These are phyloP conservation scores for Canavalia ensiformis DNA, from an alignment of 306 rosid genomes.

Conservation along the genomic window DNA sequence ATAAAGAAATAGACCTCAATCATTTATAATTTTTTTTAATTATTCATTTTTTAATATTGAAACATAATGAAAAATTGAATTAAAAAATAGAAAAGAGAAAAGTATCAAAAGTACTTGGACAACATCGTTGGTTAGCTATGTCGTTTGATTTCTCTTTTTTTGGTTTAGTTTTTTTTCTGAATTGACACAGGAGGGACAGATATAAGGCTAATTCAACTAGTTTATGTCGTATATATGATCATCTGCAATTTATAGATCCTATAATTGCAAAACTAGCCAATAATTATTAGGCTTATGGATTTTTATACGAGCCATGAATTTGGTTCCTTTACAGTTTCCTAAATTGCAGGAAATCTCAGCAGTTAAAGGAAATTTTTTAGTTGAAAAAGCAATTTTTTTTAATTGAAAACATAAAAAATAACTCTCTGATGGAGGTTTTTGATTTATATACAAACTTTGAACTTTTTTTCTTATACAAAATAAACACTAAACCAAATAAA, in stretches of 20 bases:
- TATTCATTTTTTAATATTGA: background rate
- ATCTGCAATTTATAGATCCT: slow-evolving; percentile 12
- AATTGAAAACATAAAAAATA: too few relatives aligned
- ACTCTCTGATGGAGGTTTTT: too few relatives aligned
- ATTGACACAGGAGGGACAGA: background rate
- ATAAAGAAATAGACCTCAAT: too few relatives aligned
- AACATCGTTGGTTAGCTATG: background rate
- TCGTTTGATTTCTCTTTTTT: background rate
- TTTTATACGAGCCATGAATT: background rate
- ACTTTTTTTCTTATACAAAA: too few relatives aligned
- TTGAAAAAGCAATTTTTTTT: too few relatives aligned
- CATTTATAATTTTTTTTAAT: too few relatives aligned
- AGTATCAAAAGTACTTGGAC: background rate
- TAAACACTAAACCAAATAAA: too few relatives aligned
- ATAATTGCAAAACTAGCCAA: background rate
- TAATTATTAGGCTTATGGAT: background rate
- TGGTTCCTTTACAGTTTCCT: background rate
- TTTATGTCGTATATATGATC: background rate
- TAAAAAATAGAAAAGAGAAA: background rate
- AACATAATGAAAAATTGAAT: too few relatives aligned
- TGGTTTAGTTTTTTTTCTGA: background rate
- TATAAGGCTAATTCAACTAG: background rate
- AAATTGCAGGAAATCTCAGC: background rate
- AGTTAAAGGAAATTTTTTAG: background rate
- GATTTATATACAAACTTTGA: too few relatives aligned